phyloP scores from a whole-genome alignment of 2,329 filamentous ascomycete species.

The Fusarium decemcellulare region DNA sequence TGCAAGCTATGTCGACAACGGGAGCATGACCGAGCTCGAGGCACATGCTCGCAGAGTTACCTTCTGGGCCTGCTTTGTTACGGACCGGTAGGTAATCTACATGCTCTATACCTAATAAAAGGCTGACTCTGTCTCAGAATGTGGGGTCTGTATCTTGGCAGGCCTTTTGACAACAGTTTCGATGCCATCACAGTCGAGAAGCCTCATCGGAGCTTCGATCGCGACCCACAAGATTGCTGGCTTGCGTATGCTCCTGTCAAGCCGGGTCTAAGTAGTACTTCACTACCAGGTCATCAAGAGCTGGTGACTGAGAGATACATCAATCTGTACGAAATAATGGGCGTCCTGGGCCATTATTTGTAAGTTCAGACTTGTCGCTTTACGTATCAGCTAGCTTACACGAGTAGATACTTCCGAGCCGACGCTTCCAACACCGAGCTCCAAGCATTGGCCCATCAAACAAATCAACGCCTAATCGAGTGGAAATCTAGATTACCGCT shows the following conservation, averaged over 20 bases:
- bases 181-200: constrained; percentile 9
- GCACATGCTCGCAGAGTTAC: background rate
- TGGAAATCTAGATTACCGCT: constrained; percentile 10
- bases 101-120: too few species aligned
- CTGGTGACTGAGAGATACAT: background rate
- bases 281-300: background rate
- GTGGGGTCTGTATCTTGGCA: constrained; percentile 14
- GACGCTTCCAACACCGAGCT: constrained; percentile 7
- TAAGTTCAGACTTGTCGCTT: background rate
- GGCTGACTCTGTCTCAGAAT: background rate
- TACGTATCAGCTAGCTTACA: background rate
- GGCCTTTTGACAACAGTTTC: constrained; percentile 9
- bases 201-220: background rate
- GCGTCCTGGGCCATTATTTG: background rate
- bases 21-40: background rate
- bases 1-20: background rate
- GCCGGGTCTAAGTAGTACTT: background rate
- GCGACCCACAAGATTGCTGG: background rate
- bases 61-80: constrained; percentile 9
- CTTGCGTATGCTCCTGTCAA: background rate
- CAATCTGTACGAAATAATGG: background rate
- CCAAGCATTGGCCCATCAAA: constrained; percentile 9
- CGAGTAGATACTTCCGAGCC: background rate
- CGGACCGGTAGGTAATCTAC: background rate
- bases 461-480: background rate